Evolutionary conservation across 2,329 filamentous ascomycete species (phyloP), one percentile per base, ranked within the genome.

Genomic region (Fusarium sp.): DNA sequence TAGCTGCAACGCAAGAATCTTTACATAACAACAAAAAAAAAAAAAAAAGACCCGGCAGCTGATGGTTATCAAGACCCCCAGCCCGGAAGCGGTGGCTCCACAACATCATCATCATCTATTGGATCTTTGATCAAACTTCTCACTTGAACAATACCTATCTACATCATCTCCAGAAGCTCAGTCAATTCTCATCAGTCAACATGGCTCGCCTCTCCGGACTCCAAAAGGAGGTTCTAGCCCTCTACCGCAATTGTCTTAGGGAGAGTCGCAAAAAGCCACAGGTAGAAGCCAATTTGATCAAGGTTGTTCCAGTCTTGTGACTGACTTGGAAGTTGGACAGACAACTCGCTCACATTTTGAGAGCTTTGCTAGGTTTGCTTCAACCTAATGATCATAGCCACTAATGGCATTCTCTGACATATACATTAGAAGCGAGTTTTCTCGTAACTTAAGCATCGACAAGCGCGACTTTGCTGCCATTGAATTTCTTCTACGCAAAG

Each of bases 391-490:
- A 15, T 11, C 4, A n/a, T 33, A 11, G 10, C 31, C 27, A 11
- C 3, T 4, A 21, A 14, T 23, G 13, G 19, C 21, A 19, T 32
- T 32, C n/a, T 37, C 53, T 57, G 43, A 68, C 14, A 13, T 14
- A 2, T 41, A 15, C 9, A 9, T 29, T 27, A 93, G 91, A 66
- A 75, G 80, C 25, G 92, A 97, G 72, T 98, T 99, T 71, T 80
- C 87, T 35, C 90, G 89, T 72, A 83, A 91, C 71, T 72, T 86
- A 11, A 72, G 75, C 9, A 75, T 96, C 51, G 88, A 90, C 74
- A 95, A 92, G 77, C 92, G 91, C 67, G 92, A 97, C 71, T 97
- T 97, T 75, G 81, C 83, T 14, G 88, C 92, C 6, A 89, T 97
- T 53, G 93, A 97, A 75, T 95, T 92, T 73, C 79, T 96, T 31